Conservation (phyloP, 352 stramenopile genomes). For the Phytopythium delawarense region DNA sequence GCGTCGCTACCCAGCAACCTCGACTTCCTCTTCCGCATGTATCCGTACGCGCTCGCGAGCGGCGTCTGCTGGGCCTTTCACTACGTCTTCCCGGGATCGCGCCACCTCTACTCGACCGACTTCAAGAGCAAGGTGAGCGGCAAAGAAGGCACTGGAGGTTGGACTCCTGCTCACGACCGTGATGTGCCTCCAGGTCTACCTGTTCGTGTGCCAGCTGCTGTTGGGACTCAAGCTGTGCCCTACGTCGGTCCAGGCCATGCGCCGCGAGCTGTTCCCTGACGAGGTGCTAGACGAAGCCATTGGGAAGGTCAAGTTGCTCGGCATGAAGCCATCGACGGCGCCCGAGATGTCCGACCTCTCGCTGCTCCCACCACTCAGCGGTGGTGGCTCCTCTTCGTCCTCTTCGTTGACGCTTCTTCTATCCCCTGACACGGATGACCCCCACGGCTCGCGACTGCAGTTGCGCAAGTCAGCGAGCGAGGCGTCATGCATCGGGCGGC, state of each 20-base stretch:
- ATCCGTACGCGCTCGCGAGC: constrained; percentile 81
- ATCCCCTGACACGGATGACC: background rate
- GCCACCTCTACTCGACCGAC: constrained; percentile 74
- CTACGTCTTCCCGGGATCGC: constrained; percentile 85
- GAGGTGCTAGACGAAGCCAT: constrained; percentile 57
- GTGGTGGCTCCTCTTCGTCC: constrained; percentile 3
- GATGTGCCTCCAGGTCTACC: constrained; percentile 29
- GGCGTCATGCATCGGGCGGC: constrained; percentile 43
- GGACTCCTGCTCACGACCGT: too few relatives aligned
- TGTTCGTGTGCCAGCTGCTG: constrained; percentile 72
- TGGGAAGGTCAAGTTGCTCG: constrained; percentile 27
- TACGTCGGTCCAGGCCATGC: constrained; percentile 63
- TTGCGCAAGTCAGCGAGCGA: constrained; percentile 45
- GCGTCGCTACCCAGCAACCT: constrained; percentile 59
- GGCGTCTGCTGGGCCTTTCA: constrained; percentile 81
- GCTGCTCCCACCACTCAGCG: constrained; percentile 2
- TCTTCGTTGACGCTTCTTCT: background rate
- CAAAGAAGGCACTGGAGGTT: too few relatives aligned
- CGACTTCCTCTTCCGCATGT: constrained; percentile 88
- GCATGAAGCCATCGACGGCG: constrained; percentile 2
- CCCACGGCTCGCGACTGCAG: background rate
- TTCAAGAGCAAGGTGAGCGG: constrained; percentile 69
- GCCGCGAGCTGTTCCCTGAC: constrained; percentile 68
- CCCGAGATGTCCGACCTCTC: constrained; percentile 2
- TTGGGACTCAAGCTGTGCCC: constrained; percentile 63